A percentile compares a stretch with the other conserved stretches of the same genome.
Evolutionary conservation across 306 rosid species (phyloP).

Genomic region (Heteromeles arbutifolia): DNA sequence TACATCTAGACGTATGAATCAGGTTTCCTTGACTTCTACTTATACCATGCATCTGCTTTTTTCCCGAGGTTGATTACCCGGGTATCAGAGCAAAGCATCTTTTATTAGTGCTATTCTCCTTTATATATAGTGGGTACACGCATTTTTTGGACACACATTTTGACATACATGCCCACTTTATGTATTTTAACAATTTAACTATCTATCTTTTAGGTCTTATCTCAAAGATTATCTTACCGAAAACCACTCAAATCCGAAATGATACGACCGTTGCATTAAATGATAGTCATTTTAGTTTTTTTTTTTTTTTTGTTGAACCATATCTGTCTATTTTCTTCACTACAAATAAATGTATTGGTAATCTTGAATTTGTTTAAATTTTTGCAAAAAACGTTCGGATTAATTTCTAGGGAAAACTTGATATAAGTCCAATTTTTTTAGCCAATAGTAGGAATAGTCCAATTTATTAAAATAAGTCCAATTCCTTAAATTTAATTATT

Average conservation of each 20-base stretch:
- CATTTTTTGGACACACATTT: neutral
- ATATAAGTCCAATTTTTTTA: no score
- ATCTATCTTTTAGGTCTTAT: neutral
- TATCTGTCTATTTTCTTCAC: no score
- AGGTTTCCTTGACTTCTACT: slow-evolving; percentile 34
- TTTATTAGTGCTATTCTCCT: slow-evolving; percentile 4
- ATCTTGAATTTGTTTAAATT: neutral
- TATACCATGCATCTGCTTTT: slow-evolving; percentile 14
- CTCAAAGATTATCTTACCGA: neutral
- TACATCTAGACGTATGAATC: neutral
- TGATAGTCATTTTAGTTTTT: neutral
- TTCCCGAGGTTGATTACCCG: slow-evolving; percentile 6
- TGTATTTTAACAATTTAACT: no score
- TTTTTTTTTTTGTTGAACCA: no score
- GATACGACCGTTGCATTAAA: no score
- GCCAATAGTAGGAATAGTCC: no score
- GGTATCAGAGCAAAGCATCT: slow-evolving; percentile 35
- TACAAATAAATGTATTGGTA: neutral
- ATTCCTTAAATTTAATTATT: no score
- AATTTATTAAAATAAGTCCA: no score
- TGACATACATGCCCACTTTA: neutral
- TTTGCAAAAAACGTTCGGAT: no score
- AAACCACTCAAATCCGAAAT: no score
- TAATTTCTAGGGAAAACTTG: no score
- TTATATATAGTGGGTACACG: neutral